phyloP scores from a whole-genome alignment of 495 filamentous ascomycete species.

The Neurospora tetrasperma region DNA sequence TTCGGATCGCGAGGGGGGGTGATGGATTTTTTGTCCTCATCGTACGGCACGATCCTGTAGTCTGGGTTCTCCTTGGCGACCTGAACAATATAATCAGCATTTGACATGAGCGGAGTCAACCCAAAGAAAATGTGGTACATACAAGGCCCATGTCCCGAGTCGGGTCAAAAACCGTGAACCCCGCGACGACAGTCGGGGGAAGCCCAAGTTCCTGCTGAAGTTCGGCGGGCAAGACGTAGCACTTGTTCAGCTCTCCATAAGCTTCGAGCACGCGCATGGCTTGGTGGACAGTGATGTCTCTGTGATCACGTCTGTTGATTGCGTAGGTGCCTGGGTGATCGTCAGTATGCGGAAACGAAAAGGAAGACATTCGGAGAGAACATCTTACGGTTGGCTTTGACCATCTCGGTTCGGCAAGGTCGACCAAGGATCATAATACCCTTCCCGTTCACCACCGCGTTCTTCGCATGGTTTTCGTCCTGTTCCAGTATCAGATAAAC shows the following conservation, averaged over 20 bases:
- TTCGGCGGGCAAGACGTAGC: constrained; percentile 19
- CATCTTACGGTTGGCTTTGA: constrained; percentile 42
- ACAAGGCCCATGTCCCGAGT: constrained; percentile 30
- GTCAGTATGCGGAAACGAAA: constrained; percentile 6
- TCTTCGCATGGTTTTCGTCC: constrained; percentile 35
- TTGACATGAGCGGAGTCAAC: constrained; percentile 5
- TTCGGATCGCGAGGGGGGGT: constrained; percentile 16
- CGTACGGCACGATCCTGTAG: constrained; percentile 24
- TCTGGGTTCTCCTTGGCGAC: constrained; percentile 17
- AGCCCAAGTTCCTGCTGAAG: constrained; percentile 21
- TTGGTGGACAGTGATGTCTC: constrained; percentile 30
- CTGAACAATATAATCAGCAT: constrained; percentile 12
- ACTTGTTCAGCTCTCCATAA: constrained; percentile 30
- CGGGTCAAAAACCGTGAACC: constrained; percentile 37
- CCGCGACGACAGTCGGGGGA: constrained; percentile 39
- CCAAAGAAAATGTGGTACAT: constrained; percentile 9
- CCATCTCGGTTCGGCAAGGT: constrained; percentile 46
- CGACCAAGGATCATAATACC: constrained; percentile 44
- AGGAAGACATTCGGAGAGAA: neutral
- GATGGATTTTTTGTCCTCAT: constrained; percentile 19
- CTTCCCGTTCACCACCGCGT: constrained; percentile 36
- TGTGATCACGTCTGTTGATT: constrained; percentile 33
- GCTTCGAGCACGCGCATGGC: constrained; percentile 29
- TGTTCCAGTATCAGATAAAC: constrained; percentile 12
- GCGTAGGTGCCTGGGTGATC: constrained; percentile 36